Evolutionary conservation across 441 rosid species (phyloP).

Genomic region (Arabidopsis hybrid): DNA sequence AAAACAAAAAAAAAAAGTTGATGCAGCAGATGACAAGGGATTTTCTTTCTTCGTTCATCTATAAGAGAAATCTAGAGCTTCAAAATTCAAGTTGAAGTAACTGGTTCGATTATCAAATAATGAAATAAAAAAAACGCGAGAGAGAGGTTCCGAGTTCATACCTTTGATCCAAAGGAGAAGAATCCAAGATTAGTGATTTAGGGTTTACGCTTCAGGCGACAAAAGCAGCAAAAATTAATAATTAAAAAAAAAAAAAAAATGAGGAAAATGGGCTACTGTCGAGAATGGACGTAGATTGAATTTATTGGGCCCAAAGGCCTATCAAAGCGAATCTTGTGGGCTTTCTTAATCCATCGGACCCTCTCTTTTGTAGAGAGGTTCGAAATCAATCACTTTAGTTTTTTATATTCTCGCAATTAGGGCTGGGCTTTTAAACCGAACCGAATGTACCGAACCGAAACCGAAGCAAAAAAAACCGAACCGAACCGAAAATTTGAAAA

Average conservation of each 20-base stretch:
- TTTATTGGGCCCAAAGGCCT: background rate
- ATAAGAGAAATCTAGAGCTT: background rate
- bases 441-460: no score
- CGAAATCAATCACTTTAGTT: background rate
- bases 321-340: background rate
- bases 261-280: constrained; percentile 4
- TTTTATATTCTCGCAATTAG: background rate
- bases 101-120: background rate
- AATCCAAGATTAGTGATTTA: constrained; percentile 24
- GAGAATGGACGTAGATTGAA: no score
- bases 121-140: background rate
- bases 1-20: no score
- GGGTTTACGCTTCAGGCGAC: constrained; percentile 23
- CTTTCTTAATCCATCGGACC: background rate
- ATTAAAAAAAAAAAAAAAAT: background rate
- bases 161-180: constrained; percentile 33
- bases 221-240: background rate
- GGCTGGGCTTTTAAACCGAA: no score
- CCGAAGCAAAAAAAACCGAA: no score
- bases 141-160: constrained; percentile 9
- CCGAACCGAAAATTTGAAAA: no score
- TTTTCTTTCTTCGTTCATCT: background rate
- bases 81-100: background rate
- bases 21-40: no score
- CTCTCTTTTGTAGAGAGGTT: background rate